Conservation (phyloP, 2,329 filamentous ascomycete genomes). For the Bipolaris zeicola region DNA sequence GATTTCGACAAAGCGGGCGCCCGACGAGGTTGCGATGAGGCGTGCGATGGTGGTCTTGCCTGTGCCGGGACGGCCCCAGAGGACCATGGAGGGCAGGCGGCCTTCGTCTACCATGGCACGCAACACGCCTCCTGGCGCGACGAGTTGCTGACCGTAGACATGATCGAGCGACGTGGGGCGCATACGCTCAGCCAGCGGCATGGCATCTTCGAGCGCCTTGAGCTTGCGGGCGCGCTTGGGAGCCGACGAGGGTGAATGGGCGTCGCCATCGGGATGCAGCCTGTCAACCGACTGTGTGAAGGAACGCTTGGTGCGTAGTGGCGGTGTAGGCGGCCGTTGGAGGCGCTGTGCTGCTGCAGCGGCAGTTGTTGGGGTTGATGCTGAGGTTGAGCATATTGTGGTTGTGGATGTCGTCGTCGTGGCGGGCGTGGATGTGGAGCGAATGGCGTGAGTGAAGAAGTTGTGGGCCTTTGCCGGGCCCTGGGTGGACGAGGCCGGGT, state of each 20-base stretch:
- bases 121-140: constrained; percentile 82
- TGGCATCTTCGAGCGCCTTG: constrained; percentile 68
- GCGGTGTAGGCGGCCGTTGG: constrained; percentile 36
- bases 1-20: constrained; percentile 83
- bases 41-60: constrained; percentile 92
- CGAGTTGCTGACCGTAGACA: constrained; percentile 88
- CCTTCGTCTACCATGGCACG: constrained; percentile 84
- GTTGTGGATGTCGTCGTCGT: background rate
- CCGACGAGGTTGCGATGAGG: constrained; percentile 82
- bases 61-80: constrained; percentile 80
- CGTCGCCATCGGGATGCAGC: constrained; percentile 23
- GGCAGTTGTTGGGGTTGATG: constrained; percentile 30
- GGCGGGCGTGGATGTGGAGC: constrained; percentile 25
- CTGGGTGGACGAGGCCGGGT: constrained; percentile 39
- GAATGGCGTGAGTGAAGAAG: constrained; percentile 62
- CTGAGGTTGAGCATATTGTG: constrained; percentile 14
- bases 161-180: constrained; percentile 82
- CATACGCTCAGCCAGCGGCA: constrained; percentile 93
- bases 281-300: constrained; percentile 28
- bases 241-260: constrained; percentile 38
- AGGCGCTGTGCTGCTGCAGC: constrained; percentile 8
- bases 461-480: constrained; percentile 49
- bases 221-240: constrained; percentile 63
- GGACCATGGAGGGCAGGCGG: constrained; percentile 89
- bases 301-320: constrained; percentile 33